Conservation (phyloP, 345 rosid genomes). For the Hibiscus syriacus region DNA sequence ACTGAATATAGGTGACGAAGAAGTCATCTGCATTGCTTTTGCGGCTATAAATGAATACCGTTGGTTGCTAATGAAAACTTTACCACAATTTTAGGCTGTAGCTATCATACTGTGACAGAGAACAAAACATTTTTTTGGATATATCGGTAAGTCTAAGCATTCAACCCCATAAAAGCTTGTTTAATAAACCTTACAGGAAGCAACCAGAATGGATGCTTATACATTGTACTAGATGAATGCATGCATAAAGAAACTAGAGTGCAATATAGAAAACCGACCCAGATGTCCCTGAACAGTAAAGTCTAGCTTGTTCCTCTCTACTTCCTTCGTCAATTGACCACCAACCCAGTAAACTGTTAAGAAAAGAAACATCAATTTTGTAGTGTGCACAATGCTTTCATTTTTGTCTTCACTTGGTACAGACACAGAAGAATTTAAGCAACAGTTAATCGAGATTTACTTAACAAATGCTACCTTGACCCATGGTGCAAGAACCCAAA, state of each 20-base stretch:
- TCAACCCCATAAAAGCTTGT: neutral
- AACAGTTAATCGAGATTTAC: no score
- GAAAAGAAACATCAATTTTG: neutral
- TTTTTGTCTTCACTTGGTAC: neutral
- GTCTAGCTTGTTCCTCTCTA: conserved; percentile 75
- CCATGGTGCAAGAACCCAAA: conserved; percentile 75
- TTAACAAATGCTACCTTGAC: conserved; percentile 43
- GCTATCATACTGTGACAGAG: neutral
- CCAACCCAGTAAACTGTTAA: conserved; percentile 77
- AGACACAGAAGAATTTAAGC: no score
- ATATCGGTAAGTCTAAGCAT: neutral
- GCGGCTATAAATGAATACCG: no score
- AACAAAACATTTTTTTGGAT: neutral
- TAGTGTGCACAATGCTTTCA: neutral
- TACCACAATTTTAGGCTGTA: neutral
- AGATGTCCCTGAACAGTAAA: conserved; percentile 50
- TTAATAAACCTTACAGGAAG: neutral
- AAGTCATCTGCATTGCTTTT: neutral
- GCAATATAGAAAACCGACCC: conserved; percentile 36
- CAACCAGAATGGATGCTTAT: neutral
- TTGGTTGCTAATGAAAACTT: neutral
- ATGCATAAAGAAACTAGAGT: conserved; percentile 2
- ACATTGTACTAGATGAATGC: neutral
- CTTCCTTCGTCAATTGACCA: conserved; percentile 99
- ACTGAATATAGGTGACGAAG: neutral